Conservation (phyloP, 2,329 filamentous ascomycete genomes). For the Sporothrix brasiliensis region DNA sequence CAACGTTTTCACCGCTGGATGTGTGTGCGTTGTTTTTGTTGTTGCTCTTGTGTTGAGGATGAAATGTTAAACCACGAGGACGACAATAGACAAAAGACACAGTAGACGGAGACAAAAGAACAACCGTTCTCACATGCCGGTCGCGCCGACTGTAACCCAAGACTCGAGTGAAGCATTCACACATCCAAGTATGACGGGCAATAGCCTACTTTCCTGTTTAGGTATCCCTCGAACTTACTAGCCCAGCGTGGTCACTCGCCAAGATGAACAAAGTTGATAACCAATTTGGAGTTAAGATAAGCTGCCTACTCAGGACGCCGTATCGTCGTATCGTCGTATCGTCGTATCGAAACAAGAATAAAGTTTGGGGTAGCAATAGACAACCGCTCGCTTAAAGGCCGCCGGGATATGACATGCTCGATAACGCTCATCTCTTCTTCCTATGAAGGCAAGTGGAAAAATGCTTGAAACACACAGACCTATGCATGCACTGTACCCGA, state of each 20-base stretch:
- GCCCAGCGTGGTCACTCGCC: not conserved
- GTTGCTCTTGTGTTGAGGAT: not conserved
- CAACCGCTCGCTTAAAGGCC: not conserved
- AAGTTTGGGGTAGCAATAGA: not conserved
- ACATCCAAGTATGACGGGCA: not conserved
- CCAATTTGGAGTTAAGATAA: not conserved
- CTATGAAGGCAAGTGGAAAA: not conserved
- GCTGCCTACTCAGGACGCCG: too few species aligned
- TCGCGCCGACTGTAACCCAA: slow-evolving; percentile 20
- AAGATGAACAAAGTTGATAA: not conserved
- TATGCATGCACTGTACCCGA: not conserved
- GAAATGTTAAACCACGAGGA: not conserved
- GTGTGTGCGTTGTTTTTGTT: not conserved
- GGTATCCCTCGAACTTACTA: not conserved
- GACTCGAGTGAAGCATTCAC: not conserved
- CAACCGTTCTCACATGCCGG: not conserved
- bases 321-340: not conserved
- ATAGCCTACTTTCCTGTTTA: not conserved
- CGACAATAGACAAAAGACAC: not conserved
- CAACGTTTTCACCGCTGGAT: not conserved
- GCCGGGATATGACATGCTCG: not conserved
- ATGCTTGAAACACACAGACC: slow-evolving; percentile 3
- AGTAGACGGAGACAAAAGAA: not conserved
- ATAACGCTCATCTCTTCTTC: slow-evolving; percentile 11
- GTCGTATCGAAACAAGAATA: not conserved